Evolutionary conservation across 2,329 filamentous ascomycete genomes (phyloP).

Genomic region (Pseudocercospora macadamiae): DNA sequence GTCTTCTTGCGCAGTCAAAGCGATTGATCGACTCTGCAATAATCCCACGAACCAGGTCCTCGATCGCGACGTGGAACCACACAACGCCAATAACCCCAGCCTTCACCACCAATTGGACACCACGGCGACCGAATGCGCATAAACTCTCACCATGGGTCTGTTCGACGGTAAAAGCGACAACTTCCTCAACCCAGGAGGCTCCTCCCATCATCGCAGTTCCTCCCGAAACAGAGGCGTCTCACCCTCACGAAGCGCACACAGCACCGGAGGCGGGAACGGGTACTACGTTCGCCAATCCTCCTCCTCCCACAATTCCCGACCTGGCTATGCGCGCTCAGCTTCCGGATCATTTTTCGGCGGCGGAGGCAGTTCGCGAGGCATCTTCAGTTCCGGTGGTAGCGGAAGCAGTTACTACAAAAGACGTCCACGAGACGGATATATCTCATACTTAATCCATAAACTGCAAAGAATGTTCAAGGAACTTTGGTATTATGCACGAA

Average conservation of each 20-base stretch:
- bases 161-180: slow-evolving; percentile 35
- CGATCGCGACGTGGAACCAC: slow-evolving; percentile 12
- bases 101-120: not conserved
- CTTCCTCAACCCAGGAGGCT: slow-evolving; percentile 18
- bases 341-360: slow-evolving; percentile 28
- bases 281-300: slow-evolving; percentile 29
- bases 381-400: slow-evolving; percentile 44
- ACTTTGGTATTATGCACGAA: slow-evolving; percentile 77
- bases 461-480: slow-evolving; percentile 79
- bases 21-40: not conserved
- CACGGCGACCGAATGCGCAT: not conserved
- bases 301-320: slow-evolving; percentile 15
- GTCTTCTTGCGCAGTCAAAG: not conserved
- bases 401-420: slow-evolving; percentile 73
- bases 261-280: slow-evolving; percentile 22
- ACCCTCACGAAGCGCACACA: slow-evolving; percentile 24
- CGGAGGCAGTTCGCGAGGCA: slow-evolving; percentile 26
- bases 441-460: slow-evolving; percentile 72
- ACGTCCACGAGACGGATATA: slow-evolving; percentile 74
- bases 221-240: slow-evolving; percentile 27
- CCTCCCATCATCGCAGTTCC: slow-evolving; percentile 14
- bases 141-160: slow-evolving; percentile 34
- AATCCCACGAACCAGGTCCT: not conserved
- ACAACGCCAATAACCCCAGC: slow-evolving; percentile 11
- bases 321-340: slow-evolving; percentile 20